Base-by-base conservation (phyloP, 768 basidiomycete genomes). In the Tulasnella sp. region DNA sequence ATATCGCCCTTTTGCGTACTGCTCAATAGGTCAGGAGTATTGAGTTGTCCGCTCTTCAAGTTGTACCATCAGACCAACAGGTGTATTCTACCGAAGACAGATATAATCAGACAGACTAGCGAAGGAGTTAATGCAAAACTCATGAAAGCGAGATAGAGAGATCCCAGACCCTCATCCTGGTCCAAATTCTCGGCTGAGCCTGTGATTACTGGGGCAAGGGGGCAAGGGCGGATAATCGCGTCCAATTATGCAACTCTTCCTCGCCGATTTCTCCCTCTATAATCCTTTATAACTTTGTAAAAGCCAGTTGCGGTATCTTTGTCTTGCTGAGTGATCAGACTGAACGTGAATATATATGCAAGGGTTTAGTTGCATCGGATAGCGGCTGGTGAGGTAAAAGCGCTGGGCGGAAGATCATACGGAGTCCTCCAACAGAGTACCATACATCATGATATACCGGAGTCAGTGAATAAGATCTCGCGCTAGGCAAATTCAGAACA, bases 51-150 rank as follows among this genome's bases (percentile, higher is more conserved):
- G n/a, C n/a, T n/a, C 3, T 58, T 20, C 54, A 18, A 58, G 18
- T n/a, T 58, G n/a, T n/a, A 58, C 5, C 18, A 7, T 20, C 7
- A 3, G 18, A 6, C 4, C 18, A 58, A 8, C 58, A 24, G 58
- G 7, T 69, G 64, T 37, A 69, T n/a, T 69, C 18, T 69, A 69
- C 0, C n/a, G n/a, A 31, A 69, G 34, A 37, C 64, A 69, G 2
- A 69, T 37, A 69, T 69, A 69, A 37, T 69, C 64, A 37, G 24
- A 28, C 37, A 69, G 64, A 69, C 64, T 69, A 37, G 64, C 64
- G 28, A 69, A 69, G 16, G 64, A 69, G 12, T 69, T 69, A 37
- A 69, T 69, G 3, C 37, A 69, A 37, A 69, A 69, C 16, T 28
- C 34, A 34, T 69, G 64, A 34, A 28, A 31, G 6, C 28, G 28